phyloP scores from a whole-genome alignment of 768 basidiomycete species.

The Leccinum obscurum region DNA sequence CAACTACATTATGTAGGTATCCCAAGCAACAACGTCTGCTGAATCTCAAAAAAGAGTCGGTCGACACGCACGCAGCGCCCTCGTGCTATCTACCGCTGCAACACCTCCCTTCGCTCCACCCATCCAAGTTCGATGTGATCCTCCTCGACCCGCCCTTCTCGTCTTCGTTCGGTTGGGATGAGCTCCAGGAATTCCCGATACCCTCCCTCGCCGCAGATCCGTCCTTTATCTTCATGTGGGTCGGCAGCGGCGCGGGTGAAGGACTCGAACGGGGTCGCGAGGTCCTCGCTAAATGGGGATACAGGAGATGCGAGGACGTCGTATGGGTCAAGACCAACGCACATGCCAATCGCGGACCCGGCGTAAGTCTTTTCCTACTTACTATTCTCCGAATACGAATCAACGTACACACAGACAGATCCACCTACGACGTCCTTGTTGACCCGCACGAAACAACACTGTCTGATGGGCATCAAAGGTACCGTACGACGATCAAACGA shows the following conservation, averaged over 20 bases:
- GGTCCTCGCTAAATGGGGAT: slow-evolving; percentile 92
- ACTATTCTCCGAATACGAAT: neutral
- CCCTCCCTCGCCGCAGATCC: slow-evolving; percentile 85
- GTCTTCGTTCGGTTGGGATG: slow-evolving; percentile 82
- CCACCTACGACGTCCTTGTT: slow-evolving; percentile 83
- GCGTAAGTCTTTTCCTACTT: slow-evolving; percentile 43
- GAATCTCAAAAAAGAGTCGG: slow-evolving; percentile 76
- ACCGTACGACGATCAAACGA: slow-evolving; percentile 95
- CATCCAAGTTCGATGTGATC: slow-evolving; percentile 85
- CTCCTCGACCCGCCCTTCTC: slow-evolving; percentile 90
- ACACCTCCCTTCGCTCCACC: slow-evolving; percentile 54
- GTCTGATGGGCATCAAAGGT: slow-evolving; percentile 95
- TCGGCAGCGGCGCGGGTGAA: slow-evolving; percentile 86
- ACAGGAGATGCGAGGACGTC: slow-evolving; percentile 92
- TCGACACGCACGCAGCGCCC: slow-evolving; percentile 65
- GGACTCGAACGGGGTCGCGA: slow-evolving; percentile 92
- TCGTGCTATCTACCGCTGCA: slow-evolving; percentile 71
- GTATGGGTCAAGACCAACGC: slow-evolving; percentile 97
- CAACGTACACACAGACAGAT: slow-evolving; percentile 56
- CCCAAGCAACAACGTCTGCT: slow-evolving; percentile 90
- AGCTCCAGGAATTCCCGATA: slow-evolving; percentile 79
- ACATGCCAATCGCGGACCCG: slow-evolving; percentile 69
- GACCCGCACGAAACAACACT: slow-evolving; percentile 93
- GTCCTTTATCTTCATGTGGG: slow-evolving; percentile 94
- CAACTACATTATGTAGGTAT: slow-evolving; percentile 54